Evolutionary conservation across 2,329 filamentous ascomycete genomes (phyloP), one percentile per base, ranked within the genome.

Genomic region (Purpureocillium lavendulum): DNA sequence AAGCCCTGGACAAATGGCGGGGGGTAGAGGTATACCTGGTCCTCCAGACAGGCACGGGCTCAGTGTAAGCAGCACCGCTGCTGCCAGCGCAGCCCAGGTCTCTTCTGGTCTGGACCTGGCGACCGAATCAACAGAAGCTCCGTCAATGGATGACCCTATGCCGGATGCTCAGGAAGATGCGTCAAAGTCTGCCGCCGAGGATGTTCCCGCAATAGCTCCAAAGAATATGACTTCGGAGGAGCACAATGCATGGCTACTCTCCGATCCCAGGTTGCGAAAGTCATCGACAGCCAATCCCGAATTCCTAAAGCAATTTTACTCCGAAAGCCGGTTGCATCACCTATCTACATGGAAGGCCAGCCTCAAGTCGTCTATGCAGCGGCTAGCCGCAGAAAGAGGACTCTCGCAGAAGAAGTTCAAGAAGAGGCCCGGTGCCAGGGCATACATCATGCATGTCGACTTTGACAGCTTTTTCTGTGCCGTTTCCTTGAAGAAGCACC

Each of bases 391-490:
- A 1, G 84, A 94, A 49, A 87, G 82, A 53, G 62, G 65, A 1
- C 49, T 68, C 44, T 40, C 70, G 53, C 26, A 52, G 3, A 62
- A 72, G 56, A 50, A 57, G 46, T 6, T 66, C 49, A 69, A 80
- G 51, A 69, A 71, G 32, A 70, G 71, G 18, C 67, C 74, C 11
- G 84, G 82, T 0, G 64, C 80, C 3, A 73, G 89, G 44, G 70
- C 84, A 37, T 98, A 97, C 52, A 74, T 98, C 39, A 76, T 98
- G 55, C 92, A 98, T 53, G 87, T 98, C 24, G 92, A 98, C 56
- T 98, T 98, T 58, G 94, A 98, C 62, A 92, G 88, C 60, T 98
- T 98, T 64, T 98, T 98, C 61, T 95, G 89, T 43, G 87, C 94
- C 0, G 87, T 98, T 0, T 96, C 92, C 1, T 56, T 79, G 12